Percentiles rank a stretch among this genome's conserved stretches.
These are phyloP conservation scores for Erodium trifolium DNA, from an alignment of 441 rosid species.

Conservation along the genomic window DNA sequence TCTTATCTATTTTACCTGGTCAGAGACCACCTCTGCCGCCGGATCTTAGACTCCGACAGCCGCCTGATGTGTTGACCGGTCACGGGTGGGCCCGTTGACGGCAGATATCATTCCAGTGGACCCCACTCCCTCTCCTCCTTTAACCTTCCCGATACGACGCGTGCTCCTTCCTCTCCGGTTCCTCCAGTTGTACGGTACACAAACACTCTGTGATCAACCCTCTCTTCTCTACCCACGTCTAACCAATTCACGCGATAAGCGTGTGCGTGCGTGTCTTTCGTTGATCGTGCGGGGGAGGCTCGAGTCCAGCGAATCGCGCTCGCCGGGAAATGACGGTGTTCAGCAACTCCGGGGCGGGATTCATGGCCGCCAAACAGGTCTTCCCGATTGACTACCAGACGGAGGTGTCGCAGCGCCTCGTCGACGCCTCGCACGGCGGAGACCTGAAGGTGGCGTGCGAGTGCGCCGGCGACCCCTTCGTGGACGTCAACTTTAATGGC, in stretches of 20 bases:
- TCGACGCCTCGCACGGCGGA: constrained; percentile 56
- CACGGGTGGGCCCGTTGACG: neutral
- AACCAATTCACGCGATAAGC: neutral
- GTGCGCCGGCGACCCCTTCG: constrained; percentile 53
- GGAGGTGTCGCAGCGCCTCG: constrained; percentile 74
- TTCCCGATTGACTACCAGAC: constrained; percentile 83
- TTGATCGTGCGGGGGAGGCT: too few species aligned
- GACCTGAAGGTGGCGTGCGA: constrained; percentile 51
- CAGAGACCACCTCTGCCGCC: neutral
- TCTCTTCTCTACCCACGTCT: neutral
- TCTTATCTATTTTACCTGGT: neutral
- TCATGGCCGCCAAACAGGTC: constrained; percentile 58
- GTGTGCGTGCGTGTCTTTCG: too few species aligned
- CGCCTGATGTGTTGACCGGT: neutral
- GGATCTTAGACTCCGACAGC: neutral
- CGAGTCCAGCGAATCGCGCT: neutral
- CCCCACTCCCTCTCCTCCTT: neutral
- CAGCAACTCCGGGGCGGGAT: constrained; percentile 25
- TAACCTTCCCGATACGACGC: neutral
- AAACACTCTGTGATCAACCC: neutral
- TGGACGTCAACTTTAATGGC: constrained; percentile 81
- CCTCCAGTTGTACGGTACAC: neutral
- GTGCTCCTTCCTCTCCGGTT: neutral
- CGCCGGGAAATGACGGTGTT: constrained; percentile 21
- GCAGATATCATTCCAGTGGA: neutral